phyloP scores from a whole-genome alignment of 1,139 yeast species.

The Diutina sp. region DNA sequence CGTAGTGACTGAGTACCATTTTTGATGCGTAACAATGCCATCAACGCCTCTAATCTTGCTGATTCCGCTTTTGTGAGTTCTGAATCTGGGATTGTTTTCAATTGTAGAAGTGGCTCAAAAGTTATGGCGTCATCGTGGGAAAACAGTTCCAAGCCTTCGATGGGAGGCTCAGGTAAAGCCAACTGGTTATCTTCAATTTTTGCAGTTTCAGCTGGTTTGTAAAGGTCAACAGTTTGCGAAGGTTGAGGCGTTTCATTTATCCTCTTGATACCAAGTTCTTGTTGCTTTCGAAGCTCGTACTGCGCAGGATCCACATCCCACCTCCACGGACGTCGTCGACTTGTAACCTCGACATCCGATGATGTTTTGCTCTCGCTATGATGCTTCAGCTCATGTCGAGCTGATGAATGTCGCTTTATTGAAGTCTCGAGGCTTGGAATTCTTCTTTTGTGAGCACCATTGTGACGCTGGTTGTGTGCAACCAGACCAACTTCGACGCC shows the following conservation, averaged over 20 bases:
- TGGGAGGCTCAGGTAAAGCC: constrained; percentile 6
- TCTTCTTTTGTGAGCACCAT: neutral
- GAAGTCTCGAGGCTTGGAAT: neutral
- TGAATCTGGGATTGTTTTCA: constrained; percentile 9
- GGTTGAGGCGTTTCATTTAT: constrained; percentile 4
- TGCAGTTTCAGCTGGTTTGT: neutral
- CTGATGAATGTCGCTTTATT: neutral
- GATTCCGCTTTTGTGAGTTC: constrained; percentile 34
- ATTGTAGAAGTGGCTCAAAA: constrained; percentile 45
- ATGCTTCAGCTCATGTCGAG: neutral
- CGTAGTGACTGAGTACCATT: constrained; percentile 64
- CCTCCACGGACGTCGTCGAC: constrained; percentile 7
- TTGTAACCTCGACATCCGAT: neutral
- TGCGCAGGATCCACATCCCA: constrained; percentile 27
- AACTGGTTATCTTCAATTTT: constrained; percentile 1
- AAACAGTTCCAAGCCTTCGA: constrained; percentile 6
- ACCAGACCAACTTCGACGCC: neutral
- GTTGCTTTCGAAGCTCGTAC: constrained; percentile 9
- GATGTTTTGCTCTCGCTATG: neutral
- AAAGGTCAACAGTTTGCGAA: neutral
- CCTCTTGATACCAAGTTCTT: constrained; percentile 3
- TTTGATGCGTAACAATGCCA: constrained; percentile 54
- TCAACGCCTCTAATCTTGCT: constrained; percentile 51
- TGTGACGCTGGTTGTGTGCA: neutral
- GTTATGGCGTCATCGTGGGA: constrained; percentile 50